A percentile compares a stretch with the other conserved stretches of the same genome.
Conservation (phyloP, 2,329 filamentous ascomycete species). For the Fusarium mundagurra region DNA sequence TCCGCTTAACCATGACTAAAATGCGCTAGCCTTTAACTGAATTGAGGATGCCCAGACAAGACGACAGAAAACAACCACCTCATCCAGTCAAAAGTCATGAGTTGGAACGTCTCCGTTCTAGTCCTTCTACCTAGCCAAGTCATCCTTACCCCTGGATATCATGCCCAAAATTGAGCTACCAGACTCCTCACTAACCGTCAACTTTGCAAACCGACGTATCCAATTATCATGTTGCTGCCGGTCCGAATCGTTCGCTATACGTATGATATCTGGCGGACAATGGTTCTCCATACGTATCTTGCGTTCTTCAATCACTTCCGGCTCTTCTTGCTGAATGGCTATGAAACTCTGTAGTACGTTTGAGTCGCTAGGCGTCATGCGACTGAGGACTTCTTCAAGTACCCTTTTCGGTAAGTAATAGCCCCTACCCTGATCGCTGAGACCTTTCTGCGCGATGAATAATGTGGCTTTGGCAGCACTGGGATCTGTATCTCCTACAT, state of each 20-base stretch:
- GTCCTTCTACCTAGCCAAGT: neutral
- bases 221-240: neutral
- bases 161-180: neutral
- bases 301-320: neutral
- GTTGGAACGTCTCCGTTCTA: neutral
- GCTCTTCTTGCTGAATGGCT: neutral
- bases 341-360: neutral
- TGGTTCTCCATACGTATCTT: constrained; percentile 3
- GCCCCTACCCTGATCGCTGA: constrained; percentile 12
- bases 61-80: too few relatives aligned
- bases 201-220: neutral
- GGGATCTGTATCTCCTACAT: neutral
- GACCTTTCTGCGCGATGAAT: constrained; percentile 6
- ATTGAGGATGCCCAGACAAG: too few relatives aligned
- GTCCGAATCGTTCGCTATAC: neutral
- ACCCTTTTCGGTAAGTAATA: constrained; percentile 3
- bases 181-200: neutral
- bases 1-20: too few relatives aligned
- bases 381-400: neutral
- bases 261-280: constrained; percentile 4
- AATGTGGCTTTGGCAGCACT: neutral
- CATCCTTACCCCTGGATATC: neutral
- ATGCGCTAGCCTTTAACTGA: too few relatives aligned
- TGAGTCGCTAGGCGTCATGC: neutral
- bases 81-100: too few relatives aligned